Evolutionary conservation across 169 alveolate genomes (phyloP), one percentile per base, ranked within the genome.

Genomic region (Theileria sp.): DNA sequence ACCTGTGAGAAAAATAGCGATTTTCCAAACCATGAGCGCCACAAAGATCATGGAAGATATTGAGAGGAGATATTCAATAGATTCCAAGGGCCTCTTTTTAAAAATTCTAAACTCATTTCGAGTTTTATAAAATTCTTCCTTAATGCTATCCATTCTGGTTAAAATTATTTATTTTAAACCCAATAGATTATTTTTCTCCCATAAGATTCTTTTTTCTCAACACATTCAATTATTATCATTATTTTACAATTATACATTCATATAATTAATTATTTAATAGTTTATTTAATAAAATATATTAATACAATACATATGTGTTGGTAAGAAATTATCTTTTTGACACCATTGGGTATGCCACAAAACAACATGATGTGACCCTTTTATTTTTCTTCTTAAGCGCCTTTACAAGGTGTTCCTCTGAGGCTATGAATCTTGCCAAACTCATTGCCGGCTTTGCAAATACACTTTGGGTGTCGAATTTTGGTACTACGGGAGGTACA

Each of bases 11-110:
- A 77, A 65, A 44, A 30, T 84, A 3, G 87, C 75, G 66, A 71
- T 67, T 44, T 71, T 84, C 90, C 90, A 84, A 8, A 77, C 38
- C 90, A 84, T 84, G 36, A 84, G 79, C 9, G 90, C 90, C 49
- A 85, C 77, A 66, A 84, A 84, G 25, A 84, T 26, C 51, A 84
- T 76, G 51, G 81, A 72, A 36, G 79, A 44, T 7, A 77, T 50
- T 0, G 69, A 64, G 12, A 84, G 86, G 56, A 71, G 23, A 72
- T 78, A 80, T 58, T 84, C 90, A 58, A 84, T 49, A 64, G 51
- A 64, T 64, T 77, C 86, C 68, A 79, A 67, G 58, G 87, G 86
- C 32, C 84, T 80, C 74, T 50, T 77, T 38, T 75, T 26, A 38
- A 77, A 77, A 30, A 64, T 66, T 34, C 83, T 74, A 3, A 84